phyloP scores from a whole-genome alignment of 2,329 filamentous ascomycete genomes.

The Phaeosphaeriaceae sp. region DNA sequence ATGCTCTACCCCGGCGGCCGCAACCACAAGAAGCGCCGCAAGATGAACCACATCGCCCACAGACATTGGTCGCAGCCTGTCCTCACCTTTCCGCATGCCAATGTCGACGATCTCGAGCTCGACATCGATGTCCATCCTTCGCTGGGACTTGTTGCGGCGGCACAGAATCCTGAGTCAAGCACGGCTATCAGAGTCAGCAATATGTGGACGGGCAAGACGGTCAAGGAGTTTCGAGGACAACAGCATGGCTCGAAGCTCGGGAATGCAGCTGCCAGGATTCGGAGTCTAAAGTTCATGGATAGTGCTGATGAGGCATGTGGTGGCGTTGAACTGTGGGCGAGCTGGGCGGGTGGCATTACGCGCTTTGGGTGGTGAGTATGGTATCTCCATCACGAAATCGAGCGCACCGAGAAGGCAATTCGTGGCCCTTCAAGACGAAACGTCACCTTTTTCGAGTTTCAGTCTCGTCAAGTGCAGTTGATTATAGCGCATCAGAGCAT shows the following conservation, averaged over 20 bases:
- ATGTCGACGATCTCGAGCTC: slow-evolving; percentile 31
- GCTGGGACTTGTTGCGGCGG: slow-evolving; percentile 43
- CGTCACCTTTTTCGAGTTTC: too few species aligned
- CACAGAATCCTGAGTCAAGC: slow-evolving; percentile 27
- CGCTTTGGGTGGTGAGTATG: slow-evolving; percentile 20
- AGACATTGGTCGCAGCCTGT: slow-evolving; percentile 34
- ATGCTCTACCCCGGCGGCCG: slow-evolving; percentile 11
- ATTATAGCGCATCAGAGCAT: too few species aligned
- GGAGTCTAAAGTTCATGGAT: slow-evolving; percentile 41
- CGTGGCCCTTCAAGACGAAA: too few species aligned
- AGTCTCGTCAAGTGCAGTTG: too few species aligned
- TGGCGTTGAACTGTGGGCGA: slow-evolving; percentile 31
- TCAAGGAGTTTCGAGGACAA: slow-evolving; percentile 24
- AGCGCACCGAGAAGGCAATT: too few species aligned
- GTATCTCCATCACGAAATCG: too few species aligned
- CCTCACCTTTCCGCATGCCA: slow-evolving; percentile 34
- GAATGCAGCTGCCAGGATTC: slow-evolving; percentile 12
- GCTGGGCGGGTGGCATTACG: slow-evolving; percentile 25
- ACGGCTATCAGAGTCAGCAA: slow-evolving; percentile 37
- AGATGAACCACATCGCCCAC: slow-evolving; percentile 13
- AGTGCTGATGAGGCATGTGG: slow-evolving; percentile 15
- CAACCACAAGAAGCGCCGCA: slow-evolving; percentile 18
- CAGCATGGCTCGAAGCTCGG: not conserved
- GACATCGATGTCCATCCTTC: slow-evolving; percentile 38
- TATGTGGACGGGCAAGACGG: slow-evolving; percentile 38